Base-by-base conservation (phyloP, 2,329 filamentous ascomycete genomes). In the Parastagonospora nodorum region DNA sequence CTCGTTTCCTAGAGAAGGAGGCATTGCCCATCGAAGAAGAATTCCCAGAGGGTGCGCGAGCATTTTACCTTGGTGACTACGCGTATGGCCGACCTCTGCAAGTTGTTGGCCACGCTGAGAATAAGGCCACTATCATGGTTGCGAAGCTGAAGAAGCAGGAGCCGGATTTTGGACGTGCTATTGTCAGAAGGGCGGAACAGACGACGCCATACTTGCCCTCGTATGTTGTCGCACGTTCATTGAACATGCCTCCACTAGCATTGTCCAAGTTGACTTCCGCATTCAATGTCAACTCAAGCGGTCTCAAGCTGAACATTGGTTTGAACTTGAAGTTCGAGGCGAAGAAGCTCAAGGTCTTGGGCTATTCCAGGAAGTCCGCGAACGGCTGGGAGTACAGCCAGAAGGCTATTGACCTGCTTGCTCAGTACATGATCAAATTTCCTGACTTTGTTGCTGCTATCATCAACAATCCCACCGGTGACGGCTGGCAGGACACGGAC, bases 241-340 rank as follows among this genome's bases (percentile, higher is more conserved):
- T 99, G 9, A 82, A 84, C 4, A 80, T 99, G 54, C 92, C 96
- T 59, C 88, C 92, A 7, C 80, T 99, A 42, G 89, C 94, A 2
- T 79, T 99, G 29, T 96, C 92, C 74, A 99, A 96, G 80, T 89
- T 99, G 65, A 97, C 94, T 0, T 96, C 94, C 1, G 92, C 93
- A 0, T 97, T 96, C 73, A 89, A 88, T 47, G 89, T 99, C 50
- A 85, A 85, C 14, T 85, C 93, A 4, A 90, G 90, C 50, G 91
- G 89, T 24, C 80, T 92, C 51, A 89, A 90, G 63, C 82, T 96
- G 55, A 99, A 99, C 65, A 79, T 99, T 19, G 94, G 94, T 0
- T 80, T 99, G 54, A 99, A 99, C 67, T 82, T 99, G 60, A 99
- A 99, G 73, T 99, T 99, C 53, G 94, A 99, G 71, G 90, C 86